Conservation (phyloP, 1,284 basidiomycete species). For the Bjerkandera adusta region DNA sequence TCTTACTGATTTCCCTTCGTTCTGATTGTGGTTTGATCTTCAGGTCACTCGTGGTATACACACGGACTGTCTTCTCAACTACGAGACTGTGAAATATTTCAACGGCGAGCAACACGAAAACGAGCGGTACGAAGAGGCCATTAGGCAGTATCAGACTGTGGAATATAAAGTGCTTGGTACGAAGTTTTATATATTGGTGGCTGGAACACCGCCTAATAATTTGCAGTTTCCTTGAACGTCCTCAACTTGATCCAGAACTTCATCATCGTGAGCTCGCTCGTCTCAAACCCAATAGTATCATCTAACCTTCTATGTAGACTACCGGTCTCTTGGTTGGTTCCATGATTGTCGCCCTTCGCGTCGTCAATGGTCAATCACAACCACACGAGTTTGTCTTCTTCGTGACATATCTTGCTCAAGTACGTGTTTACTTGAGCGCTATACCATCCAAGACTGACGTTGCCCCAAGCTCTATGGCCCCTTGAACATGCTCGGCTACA, state of each 20-base stretch:
- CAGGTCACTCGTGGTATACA: constrained; percentile 75
- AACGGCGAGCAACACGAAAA: constrained; percentile 81
- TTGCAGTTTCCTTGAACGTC: constrained; percentile 63
- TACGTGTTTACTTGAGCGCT: constrained; percentile 29
- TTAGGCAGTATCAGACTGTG: constrained; percentile 73
- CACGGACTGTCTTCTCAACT: constrained; percentile 78
- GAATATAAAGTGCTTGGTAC: constrained; percentile 74
- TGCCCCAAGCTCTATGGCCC: constrained; percentile 62
- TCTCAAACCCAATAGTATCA: constrained; percentile 1
- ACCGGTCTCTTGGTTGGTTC: constrained; percentile 77
- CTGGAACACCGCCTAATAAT: not conserved
- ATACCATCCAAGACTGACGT: constrained; percentile 7
- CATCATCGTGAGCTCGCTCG: constrained; percentile 58
- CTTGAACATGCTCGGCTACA: constrained; percentile 70
- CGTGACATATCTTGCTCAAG: constrained; percentile 78
- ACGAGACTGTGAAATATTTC: constrained; percentile 87
- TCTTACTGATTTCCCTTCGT: not conserved
- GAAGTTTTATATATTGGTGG: constrained; percentile 18
- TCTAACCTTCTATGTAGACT: constrained; percentile 40
- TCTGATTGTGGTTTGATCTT: not conserved
- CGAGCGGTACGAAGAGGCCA: constrained; percentile 68
- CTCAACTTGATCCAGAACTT: constrained; percentile 78
- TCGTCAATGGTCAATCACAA: constrained; percentile 47
- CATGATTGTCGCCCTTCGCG: constrained; percentile 68
- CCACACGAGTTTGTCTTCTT: constrained; percentile 74